Percentiles rank a stretch among this genome's conserved stretches.
These are phyloP conservation scores for Amanita rimosa DNA, from an alignment of 768 basidiomycete genomes.

Conservation along the genomic window DNA sequence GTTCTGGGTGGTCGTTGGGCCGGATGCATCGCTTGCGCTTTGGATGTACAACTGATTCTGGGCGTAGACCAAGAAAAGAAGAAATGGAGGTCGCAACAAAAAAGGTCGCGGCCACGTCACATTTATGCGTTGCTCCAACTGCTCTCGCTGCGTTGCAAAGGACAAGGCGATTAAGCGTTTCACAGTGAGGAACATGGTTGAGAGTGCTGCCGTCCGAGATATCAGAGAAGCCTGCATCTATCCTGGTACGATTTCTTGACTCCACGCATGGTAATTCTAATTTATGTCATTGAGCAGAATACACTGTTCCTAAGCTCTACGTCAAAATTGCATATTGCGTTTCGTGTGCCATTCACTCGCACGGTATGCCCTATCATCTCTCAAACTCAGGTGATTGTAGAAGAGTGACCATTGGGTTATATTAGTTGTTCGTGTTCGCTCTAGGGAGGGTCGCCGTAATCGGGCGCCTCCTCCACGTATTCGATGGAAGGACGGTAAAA, in stretches of 20 bases:
- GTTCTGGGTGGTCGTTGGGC: conserved; percentile 15
- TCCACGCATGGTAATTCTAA: neutral
- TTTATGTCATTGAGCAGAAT: conserved; percentile 42
- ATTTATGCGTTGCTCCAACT: conserved; percentile 98
- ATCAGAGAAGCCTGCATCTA: conserved; percentile 95
- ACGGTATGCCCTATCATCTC: conserved; percentile 46
- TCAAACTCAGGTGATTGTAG: neutral
- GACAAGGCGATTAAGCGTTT: conserved; percentile 99
- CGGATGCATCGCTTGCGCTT: conserved; percentile 23
- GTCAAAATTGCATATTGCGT: conserved; percentile 99
- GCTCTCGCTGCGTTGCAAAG: conserved; percentile 95
- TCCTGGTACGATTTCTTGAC: conserved; percentile 44
- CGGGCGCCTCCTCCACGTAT: conserved; percentile 94
- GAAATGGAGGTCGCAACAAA: conserved; percentile 99
- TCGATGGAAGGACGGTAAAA: conserved; percentile 93
- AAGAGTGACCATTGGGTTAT: conserved; percentile 1
- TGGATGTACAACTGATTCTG: conserved; percentile 20
- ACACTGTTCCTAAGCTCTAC: conserved; percentile 94
- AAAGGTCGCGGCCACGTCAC: conserved; percentile 94
- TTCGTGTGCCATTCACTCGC: conserved; percentile 98
- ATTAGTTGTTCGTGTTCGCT: conserved; percentile 96
- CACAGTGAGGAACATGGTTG: conserved; percentile 99
- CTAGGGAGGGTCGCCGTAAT: conserved; percentile 91
- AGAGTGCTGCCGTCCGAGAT: conserved; percentile 96
- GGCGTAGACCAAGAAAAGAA: conserved; percentile 88